Evolutionary conservation across 1,284 basidiomycete species (phyloP).

Genomic region (Rhodotorula sp.): DNA sequence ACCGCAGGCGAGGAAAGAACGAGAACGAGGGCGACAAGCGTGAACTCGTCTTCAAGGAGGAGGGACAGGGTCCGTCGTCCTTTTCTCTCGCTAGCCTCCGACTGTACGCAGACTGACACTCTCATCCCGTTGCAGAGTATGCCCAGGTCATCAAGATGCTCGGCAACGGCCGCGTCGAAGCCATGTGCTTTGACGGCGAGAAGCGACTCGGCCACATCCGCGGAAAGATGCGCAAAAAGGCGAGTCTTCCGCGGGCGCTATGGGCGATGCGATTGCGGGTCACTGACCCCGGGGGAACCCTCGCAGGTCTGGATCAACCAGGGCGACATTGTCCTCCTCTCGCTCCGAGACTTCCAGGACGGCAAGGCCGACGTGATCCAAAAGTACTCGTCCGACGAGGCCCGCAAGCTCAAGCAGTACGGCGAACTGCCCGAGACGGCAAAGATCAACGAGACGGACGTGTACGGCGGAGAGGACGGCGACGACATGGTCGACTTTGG

Average conservation of each 20-base stretch:
- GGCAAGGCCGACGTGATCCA: constrained; percentile 99
- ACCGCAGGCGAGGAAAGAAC: constrained; percentile 99
- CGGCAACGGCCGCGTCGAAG: constrained; percentile 95
- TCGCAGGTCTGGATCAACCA: constrained; percentile 97
- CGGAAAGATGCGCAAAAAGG: constrained; percentile 99
- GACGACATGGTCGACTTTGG: constrained; percentile 40
- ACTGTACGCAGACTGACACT: not conserved
- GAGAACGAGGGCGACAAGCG: constrained; percentile 98
- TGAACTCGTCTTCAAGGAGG: constrained; percentile 97
- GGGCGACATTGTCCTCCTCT: constrained; percentile 95
- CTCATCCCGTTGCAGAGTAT: no score
- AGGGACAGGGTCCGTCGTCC: constrained; percentile 71
- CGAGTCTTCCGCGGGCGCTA: constrained; percentile 48
- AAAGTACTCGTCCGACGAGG: constrained; percentile 80
- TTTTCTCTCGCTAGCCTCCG: not conserved
- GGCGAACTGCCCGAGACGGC: constrained; percentile 97
- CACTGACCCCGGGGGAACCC: no score
- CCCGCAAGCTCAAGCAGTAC: constrained; percentile 91
- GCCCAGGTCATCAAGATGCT: constrained; percentile 99
- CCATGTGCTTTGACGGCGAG: constrained; percentile 97
- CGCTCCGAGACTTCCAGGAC: constrained; percentile 97
- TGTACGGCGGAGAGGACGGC: constrained; percentile 43
- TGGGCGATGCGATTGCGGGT: no score
- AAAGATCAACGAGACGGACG: constrained; percentile 97
- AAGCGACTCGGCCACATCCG: constrained; percentile 97